Evolutionary conservation across 768 basidiomycete genomes (phyloP).

Genomic region (Suillus clintonianus): DNA sequence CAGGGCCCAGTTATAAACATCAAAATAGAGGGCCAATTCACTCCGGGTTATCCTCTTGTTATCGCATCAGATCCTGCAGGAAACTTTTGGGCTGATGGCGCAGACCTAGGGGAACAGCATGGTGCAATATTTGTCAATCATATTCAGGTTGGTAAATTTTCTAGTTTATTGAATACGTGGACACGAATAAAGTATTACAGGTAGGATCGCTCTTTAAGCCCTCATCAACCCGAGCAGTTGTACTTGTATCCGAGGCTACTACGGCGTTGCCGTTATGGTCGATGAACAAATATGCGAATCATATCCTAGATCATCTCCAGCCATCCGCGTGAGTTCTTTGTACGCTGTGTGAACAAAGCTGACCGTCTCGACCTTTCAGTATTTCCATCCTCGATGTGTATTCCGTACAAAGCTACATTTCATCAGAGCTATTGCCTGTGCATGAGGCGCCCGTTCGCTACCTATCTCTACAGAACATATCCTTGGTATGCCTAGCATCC

Average conservation of each 20-base stretch:
- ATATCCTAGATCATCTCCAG: conserved; percentile 42
- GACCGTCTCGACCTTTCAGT: conserved; percentile 27
- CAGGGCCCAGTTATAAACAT: conserved; percentile 27
- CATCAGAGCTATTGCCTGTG: conserved; percentile 31
- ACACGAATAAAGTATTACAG: conserved; percentile 28
- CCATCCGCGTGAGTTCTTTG: conserved; percentile 44
- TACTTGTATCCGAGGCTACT: conserved; percentile 56
- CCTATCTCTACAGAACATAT: conserved; percentile 35
- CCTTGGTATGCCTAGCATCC: conserved; percentile 6
- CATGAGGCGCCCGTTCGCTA: conserved; percentile 56
- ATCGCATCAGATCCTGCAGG: conserved; percentile 51
- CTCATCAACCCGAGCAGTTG: conserved; percentile 44
- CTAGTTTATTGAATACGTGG: no score
- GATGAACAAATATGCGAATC: conserved; percentile 50
- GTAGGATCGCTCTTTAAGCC: conserved; percentile 54
- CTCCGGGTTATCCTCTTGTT: conserved; percentile 36
- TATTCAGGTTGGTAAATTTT: conserved; percentile 39
- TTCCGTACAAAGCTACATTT: conserved; percentile 49
- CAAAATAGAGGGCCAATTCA: conserved; percentile 39
- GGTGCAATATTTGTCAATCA: conserved; percentile 48
- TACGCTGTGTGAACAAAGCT: neutral
- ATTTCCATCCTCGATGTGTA: conserved; percentile 57
- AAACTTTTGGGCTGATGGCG: conserved; percentile 52
- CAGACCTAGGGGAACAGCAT: conserved; percentile 50
- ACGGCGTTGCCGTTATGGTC: conserved; percentile 48